Conservation (phyloP, 2,329 filamentous ascomycete genomes). For the Cladosporium sp. region DNA sequence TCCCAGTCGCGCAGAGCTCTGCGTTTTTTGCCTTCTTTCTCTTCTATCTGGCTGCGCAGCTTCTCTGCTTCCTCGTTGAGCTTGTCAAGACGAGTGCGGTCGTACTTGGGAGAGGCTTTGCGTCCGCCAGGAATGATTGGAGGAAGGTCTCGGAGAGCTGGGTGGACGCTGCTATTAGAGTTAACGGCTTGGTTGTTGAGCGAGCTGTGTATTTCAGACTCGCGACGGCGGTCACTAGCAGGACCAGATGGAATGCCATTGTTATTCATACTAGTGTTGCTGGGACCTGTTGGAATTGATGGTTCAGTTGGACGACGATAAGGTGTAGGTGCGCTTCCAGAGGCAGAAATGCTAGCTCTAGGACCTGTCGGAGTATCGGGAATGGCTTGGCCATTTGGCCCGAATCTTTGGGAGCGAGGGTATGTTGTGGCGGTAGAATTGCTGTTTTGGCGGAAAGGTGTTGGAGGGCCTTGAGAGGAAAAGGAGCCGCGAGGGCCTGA, state of each 20-base stretch:
- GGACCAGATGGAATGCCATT: slow-evolving; percentile 11
- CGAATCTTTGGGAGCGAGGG: slow-evolving; percentile 44
- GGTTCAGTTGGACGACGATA: slow-evolving; percentile 21
- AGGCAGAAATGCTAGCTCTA: slow-evolving; percentile 14
- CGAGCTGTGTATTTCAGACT: slow-evolving; percentile 4
- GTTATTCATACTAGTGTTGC: not conserved
- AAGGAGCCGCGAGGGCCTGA: slow-evolving; percentile 31
- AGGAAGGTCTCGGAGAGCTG: slow-evolving; percentile 40
- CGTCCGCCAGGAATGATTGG: slow-evolving; percentile 42
- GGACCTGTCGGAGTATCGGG: slow-evolving; percentile 20
- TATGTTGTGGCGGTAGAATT: slow-evolving; percentile 44
- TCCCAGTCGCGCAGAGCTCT: slow-evolving; percentile 45
- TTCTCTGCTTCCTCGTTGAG: slow-evolving; percentile 46
- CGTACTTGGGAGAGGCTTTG: slow-evolving; percentile 39
- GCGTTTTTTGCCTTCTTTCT: slow-evolving; percentile 43
- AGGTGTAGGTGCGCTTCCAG: slow-evolving; percentile 24
- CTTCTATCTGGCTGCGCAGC: slow-evolving; percentile 43
- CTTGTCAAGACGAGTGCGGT: slow-evolving; percentile 41
- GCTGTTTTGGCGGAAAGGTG: slow-evolving; percentile 38
- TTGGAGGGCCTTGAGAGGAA: slow-evolving; percentile 24
- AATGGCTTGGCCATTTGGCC: slow-evolving; percentile 26
- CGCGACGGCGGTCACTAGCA: slow-evolving; percentile 13
- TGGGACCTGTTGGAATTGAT: slow-evolving; percentile 9
- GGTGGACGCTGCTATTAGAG: slow-evolving; percentile 19
- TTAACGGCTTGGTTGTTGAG: not conserved